Conservation (phyloP, 345 rosid species). For the Geranium rotundifolium region DNA sequence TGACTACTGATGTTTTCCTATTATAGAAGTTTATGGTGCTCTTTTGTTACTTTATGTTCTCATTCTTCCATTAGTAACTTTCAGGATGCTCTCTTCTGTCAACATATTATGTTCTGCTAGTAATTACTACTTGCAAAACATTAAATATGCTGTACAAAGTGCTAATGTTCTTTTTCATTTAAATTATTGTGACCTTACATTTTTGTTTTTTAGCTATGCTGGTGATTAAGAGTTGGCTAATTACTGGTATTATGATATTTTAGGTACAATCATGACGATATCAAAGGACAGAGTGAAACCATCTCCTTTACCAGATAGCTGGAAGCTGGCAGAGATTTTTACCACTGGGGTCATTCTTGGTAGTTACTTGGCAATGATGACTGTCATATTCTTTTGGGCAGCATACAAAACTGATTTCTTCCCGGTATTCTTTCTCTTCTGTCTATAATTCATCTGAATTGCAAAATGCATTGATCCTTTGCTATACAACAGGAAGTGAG, state of each 20-base stretch:
- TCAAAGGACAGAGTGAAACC: constrained; percentile 99
- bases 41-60: too few species aligned
- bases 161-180: too few species aligned
- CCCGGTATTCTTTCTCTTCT: constrained; percentile 36
- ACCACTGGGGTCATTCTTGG: constrained; percentile 89
- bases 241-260: constrained; percentile 13
- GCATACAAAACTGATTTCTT: constrained; percentile 90
- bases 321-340: constrained; percentile 94
- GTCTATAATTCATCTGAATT: neutral
- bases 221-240: constrained; percentile 6
- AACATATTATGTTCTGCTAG: too few species aligned
- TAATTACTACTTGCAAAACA: too few species aligned
- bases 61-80: too few species aligned
- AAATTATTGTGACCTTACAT: too few species aligned
- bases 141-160: too few species aligned
- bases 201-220: neutral
- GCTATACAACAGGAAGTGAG: too few species aligned
- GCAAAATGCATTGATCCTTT: neutral
- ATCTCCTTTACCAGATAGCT: constrained; percentile 96
- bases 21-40: too few species aligned
- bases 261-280: constrained; percentile 98
- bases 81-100: too few species aligned
- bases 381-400: too few species aligned
- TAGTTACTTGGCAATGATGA: constrained; percentile 94
- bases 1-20: neutral